These are phyloP conservation scores for Pseudonitzschia multistriata DNA, from an alignment of 108 stramenopile species.

Conservation along the genomic window DNA sequence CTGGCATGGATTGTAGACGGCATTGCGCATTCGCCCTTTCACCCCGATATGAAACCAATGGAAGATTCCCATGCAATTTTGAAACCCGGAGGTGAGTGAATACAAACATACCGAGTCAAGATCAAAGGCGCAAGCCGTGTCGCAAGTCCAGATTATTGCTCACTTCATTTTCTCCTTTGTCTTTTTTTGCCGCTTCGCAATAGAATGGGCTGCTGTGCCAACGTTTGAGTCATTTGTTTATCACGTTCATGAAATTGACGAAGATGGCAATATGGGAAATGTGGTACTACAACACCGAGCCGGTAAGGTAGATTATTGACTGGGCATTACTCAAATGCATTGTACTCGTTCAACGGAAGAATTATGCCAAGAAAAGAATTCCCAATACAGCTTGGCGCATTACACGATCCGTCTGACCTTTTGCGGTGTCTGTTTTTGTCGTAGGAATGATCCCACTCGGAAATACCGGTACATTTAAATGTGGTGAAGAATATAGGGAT, in stretches of 20 bases:
- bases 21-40: conserved; percentile 38
- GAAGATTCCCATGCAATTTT: conserved; percentile 38
- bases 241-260: conserved; percentile 38
- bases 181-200: not conserved
- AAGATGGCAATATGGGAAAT: conserved; percentile 29
- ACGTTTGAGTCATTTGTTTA: conserved; percentile 44
- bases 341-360: not conserved
- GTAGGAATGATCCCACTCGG: conserved; percentile 38
- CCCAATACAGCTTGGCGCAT: not conserved
- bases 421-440: no score
- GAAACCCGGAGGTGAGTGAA: conserved; percentile 29
- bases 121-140: no score
- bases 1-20: conserved; percentile 37
- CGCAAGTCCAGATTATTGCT: no score
- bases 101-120: no score
- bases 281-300: conserved; percentile 49
- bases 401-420: not conserved
- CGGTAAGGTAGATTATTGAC: conserved; percentile 9
- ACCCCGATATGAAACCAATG: conserved; percentile 36
- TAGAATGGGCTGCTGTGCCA: conserved; percentile 18
- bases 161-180: not conserved
- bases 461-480: no score
- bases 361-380: not conserved
- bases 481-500: no score
- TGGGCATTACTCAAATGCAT: not conserved